Base-by-base conservation (phyloP, 108 stramenopile genomes). In the Nitzschia inconspicua region DNA sequence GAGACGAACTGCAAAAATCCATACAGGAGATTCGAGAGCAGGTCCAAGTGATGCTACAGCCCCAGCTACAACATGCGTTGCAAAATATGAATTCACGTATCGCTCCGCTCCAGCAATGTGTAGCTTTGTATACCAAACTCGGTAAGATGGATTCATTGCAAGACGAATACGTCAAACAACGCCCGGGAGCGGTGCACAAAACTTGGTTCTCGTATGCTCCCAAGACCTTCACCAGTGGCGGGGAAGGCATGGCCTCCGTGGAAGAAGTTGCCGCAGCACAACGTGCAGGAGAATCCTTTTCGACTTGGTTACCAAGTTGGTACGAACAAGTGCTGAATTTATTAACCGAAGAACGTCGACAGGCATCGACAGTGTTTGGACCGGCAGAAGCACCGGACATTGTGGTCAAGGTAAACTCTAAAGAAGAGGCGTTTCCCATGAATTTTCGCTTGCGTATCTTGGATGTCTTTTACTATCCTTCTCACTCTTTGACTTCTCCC, bases 41-140 rank as follows among this genome's bases (percentile, higher is more conserved):
- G 65, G 70, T 88, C 3, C 83, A 86, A 46, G 75, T 67, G 0
- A 44, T 92, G 55, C 47, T 92, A 24, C 76, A 78, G 52, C 91
- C 91, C 0, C 85, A 83, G 44, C 60, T 92, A 10, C 57, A 77
- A 47, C 85, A 92, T 59, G 91, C 91, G 3, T 57, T 92, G 41
- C 68, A 77, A 28, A 76, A 74, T 57, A 85, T 84, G 72, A 70
- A 83, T 36, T 80, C 83, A 16, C 73, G 87, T 18, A 65, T 85
- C 59, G 87, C 75, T 14, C 86, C 86, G 11, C 63, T 92, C 25
- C 85, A 83, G 50, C 85, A 86, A 64, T 89, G 87, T 60, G 87
- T 87, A 16, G 51, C 67, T 4, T 70, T 89, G 74, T 92, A 89
- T 65, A 50, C 57, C 3, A 67, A 72, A 37, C 60, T 92, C 55